A percentile compares a stretch with the other conserved stretches of the same genome.
Evolutionary conservation across 805 yeast species (phyloP).

Genomic region (Naumovozyma baii): DNA sequence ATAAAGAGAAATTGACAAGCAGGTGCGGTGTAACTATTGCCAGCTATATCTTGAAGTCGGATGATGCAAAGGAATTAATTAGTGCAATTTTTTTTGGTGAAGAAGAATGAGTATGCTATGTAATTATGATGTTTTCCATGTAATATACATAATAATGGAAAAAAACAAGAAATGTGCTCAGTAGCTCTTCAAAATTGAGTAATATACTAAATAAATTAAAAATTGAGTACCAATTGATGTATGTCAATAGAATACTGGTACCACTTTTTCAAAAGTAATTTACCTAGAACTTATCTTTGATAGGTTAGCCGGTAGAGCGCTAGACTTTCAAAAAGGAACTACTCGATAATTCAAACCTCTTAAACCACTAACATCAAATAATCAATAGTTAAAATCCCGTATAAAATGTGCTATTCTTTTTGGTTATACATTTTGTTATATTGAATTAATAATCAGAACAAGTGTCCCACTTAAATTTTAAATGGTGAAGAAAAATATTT

Average conservation of each 20-base stretch:
- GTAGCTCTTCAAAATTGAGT: not conserved
- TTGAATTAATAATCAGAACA: too few species aligned
- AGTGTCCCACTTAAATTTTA: too few species aligned
- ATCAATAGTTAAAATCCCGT: not conserved
- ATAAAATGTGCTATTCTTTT: not conserved
- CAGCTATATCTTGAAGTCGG: constrained; percentile 37
- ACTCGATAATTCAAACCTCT: not conserved
- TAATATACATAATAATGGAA: too few species aligned
- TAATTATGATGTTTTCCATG: not conserved
- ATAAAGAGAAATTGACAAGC: constrained; percentile 37
- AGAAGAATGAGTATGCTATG: constrained; percentile 1
- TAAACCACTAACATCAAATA: not conserved
- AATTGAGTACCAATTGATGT: not conserved
- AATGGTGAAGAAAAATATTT: too few species aligned
- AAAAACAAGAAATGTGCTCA: not conserved
- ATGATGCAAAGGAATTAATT: constrained; percentile 41
- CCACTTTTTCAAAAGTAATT: not conserved
- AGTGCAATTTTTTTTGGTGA: constrained; percentile 73
- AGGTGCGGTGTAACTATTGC: constrained; percentile 57
- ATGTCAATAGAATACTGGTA: not conserved
- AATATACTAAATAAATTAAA: not conserved
- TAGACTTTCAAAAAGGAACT: constrained; percentile 42
- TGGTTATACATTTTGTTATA: too few species aligned
- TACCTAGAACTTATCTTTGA: constrained; percentile 35
- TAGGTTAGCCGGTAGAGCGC: constrained; percentile 67